Percentiles rank a stretch among this genome's conserved stretches.
These are phyloP conservation scores for Acanthamoeba culbertsoni DNA, from an alignment of 208 protist species.

Conservation along the genomic window DNA sequence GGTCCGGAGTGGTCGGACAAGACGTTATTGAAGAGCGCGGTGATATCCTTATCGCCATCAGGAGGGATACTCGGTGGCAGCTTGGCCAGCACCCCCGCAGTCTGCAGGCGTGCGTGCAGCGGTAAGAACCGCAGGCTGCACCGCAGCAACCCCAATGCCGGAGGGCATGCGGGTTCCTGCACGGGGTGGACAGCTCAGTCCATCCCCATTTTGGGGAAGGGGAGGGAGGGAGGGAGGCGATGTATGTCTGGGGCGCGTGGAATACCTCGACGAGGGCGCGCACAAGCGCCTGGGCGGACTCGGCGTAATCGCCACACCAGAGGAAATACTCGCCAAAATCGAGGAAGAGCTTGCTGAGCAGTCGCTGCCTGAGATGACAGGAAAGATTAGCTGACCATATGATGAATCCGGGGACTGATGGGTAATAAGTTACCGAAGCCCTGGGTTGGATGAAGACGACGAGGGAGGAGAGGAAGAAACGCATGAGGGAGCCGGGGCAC, in stretches of 20 bases:
- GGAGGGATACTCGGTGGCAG: slow-evolving; percentile 32
- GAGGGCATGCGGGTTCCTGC: slow-evolving; percentile 35
- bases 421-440: not conserved
- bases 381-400: too few species aligned
- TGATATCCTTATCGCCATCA: slow-evolving; percentile 37
- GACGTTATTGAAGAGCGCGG: slow-evolving; percentile 26
- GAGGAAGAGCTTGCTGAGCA: slow-evolving; percentile 47
- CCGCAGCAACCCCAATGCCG: slow-evolving; percentile 19
- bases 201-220: not conserved
- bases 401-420: not conserved
- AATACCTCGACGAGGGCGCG: slow-evolving; percentile 27
- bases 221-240: not conserved
- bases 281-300: slow-evolving; percentile 38
- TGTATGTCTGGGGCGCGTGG: not conserved
- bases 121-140: slow-evolving; percentile 54
- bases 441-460: too few species aligned
- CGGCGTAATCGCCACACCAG: slow-evolving; percentile 41
- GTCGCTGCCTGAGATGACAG: not conserved
- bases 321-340: slow-evolving; percentile 59
- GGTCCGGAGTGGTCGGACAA: not conserved
- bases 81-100: slow-evolving; percentile 27
- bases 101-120: not conserved
- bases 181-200: not conserved
- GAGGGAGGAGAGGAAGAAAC: not conserved
- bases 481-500: not conserved